phyloP scores from a whole-genome alignment of 352 stramenopile genomes.

The Globisporangium ultimum region DNA sequence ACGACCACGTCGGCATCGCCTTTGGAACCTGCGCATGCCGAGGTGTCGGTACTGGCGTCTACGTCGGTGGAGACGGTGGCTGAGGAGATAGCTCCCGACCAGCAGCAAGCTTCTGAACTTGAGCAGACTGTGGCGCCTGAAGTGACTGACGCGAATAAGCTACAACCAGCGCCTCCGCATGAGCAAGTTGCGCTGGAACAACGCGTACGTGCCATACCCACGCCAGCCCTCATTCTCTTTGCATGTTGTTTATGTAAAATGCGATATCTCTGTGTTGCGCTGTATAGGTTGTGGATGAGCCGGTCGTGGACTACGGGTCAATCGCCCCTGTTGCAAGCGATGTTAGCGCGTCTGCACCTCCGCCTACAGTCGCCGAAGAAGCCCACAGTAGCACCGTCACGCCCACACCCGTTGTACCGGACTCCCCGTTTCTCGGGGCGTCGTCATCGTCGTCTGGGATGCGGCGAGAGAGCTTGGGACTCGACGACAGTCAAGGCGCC shows the following conservation, averaged over 20 bases:
- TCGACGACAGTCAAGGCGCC: not conserved
- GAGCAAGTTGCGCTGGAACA: constrained; percentile 1
- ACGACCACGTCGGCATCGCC: too few species aligned
- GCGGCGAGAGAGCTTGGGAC: not conserved
- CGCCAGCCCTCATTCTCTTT: too few species aligned
- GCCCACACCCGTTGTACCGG: too few species aligned
- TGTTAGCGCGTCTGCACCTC: not conserved
- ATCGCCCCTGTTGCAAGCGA: too few species aligned
- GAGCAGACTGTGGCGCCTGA: not conserved
- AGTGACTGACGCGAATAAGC: not conserved
- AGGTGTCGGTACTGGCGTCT: not conserved
- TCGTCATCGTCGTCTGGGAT: not conserved
- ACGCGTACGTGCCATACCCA: not conserved
- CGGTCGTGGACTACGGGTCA: too few species aligned
- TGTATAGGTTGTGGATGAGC: too few species aligned
- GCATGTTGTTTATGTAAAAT: not conserved
- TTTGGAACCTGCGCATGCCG: too few species aligned
- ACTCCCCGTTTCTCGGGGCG: not conserved
- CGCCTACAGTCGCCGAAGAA: not conserved
- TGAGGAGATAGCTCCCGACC: not conserved
- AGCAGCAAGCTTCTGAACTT: not conserved
- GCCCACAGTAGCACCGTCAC: too few species aligned
- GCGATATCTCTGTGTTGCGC: too few species aligned
- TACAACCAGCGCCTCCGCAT: not conserved
- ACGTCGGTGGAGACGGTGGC: not conserved